Evolutionary conservation across 2,329 filamentous ascomycete genomes (phyloP), one percentile per base, ranked within the genome.

Genomic region (Monosporascus sp.): DNA sequence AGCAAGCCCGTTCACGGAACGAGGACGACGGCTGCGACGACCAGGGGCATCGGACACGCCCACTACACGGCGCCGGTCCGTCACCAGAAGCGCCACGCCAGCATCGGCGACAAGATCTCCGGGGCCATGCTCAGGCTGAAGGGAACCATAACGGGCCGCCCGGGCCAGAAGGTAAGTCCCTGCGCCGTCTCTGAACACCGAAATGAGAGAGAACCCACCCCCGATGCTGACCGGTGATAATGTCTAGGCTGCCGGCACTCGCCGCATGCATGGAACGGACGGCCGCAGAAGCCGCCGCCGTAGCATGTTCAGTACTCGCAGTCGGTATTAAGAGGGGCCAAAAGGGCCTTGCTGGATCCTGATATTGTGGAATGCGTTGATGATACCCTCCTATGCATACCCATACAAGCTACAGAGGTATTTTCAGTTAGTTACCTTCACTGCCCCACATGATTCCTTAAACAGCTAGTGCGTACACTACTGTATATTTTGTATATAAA

Each of bases 51-150:
- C 11, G 31, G 9, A 14, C 31, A 49, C 62, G 60, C 51, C 49
- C 50, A 50, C 60, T 11, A 35, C 31, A 14, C 9, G 9, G 31
- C 31, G 52, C 73, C 73, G 2, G 72, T 74, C 17, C 79, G 83
- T 56, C 85, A 87, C 66, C 87, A 89, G 51, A 81, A 82, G 67
- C 83, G 88, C 64, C 82, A 85, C 63, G 78, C 82, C 3, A 82
- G 78, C 40, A 74, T 92, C 59, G 86, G 86, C 47, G 89, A 93
- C 74, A 93, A 92, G 72, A 79, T 93, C 61, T 85, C 81, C 49
- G 89, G 89, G 19, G 88, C 88, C 0, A 74, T 93, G 68, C 77
- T 89, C 74, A 89, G 82, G 74, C 70, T 93, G 58, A 85, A 84
- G 70, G 89, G 89, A 7, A 82, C 76, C 51, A 66, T 93, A 53